Percentiles rank a stretch among this genome's conserved stretches.
These are phyloP conservation scores for Daldinia sp. DNA, from an alignment of 2,329 filamentous ascomycete species.

Conservation along the genomic window DNA sequence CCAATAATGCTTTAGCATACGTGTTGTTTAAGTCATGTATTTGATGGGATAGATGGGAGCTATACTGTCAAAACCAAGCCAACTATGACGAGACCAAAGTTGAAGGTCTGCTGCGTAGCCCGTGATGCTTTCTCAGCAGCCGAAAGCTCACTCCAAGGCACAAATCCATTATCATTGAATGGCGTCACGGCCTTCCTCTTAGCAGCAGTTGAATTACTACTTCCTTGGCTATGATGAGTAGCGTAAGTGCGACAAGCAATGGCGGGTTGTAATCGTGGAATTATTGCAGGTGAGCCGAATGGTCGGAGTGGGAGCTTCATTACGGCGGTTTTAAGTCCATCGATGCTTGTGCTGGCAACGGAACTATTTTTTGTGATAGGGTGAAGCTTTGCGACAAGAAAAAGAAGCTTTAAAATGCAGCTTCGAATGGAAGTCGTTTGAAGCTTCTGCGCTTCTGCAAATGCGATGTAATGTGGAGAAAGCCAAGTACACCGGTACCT, in stretches of 20 bases:
- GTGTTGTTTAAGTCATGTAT: slow-evolving; percentile 7
- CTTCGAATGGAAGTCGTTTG: slow-evolving; percentile 26
- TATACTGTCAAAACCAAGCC: slow-evolving; percentile 81
- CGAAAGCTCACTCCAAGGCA: slow-evolving; percentile 84
- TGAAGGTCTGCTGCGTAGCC: slow-evolving; percentile 91
- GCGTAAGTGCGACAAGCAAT: slow-evolving; percentile 66
- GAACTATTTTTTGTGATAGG: neutral
- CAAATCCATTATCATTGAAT: slow-evolving; percentile 85
- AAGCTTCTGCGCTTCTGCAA: slow-evolving; percentile 42
- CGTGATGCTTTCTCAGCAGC: slow-evolving; percentile 82
- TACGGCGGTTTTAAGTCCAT: slow-evolving; percentile 55
- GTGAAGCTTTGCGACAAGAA: slow-evolving; percentile 6
- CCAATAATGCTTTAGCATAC: slow-evolving; percentile 29
- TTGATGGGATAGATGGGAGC: neutral
- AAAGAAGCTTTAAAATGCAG: neutral
- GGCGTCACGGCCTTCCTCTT: slow-evolving; percentile 80
- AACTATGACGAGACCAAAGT: slow-evolving; percentile 80
- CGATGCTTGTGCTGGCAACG: slow-evolving; percentile 36
- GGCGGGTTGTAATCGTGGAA: slow-evolving; percentile 53
- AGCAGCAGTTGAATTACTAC: slow-evolving; percentile 53
- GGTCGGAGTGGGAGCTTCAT: slow-evolving; percentile 61
- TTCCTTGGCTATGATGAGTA: slow-evolving; percentile 56
- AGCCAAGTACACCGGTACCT: neutral
- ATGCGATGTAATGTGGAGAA: slow-evolving; percentile 42
- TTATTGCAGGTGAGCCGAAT: slow-evolving; percentile 53